A percentile compares a stretch with the other conserved stretches of the same genome.
These are phyloP conservation scores for Rhynchospora breviuscula DNA, from an alignment of 176 grass and related monocot species.

Conservation along the genomic window DNA sequence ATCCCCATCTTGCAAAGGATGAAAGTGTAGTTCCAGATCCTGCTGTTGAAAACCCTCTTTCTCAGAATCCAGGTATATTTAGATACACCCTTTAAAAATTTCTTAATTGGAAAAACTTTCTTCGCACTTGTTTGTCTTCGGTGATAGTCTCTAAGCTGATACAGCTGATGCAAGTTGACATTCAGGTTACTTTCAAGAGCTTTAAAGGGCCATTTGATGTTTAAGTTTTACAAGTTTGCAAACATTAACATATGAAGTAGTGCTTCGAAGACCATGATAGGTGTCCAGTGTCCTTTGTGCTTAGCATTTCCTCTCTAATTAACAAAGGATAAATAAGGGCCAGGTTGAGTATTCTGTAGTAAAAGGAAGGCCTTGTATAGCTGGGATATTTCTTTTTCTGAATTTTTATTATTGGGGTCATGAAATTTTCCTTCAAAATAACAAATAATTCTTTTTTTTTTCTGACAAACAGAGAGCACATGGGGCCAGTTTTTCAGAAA, in stretches of 20 bases:
- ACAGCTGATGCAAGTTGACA: neutral
- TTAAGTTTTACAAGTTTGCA: neutral
- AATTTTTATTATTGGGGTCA: neutral
- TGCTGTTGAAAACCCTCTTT: conserved; percentile 74
- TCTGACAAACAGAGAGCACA: conserved; percentile 63
- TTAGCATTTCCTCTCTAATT: neutral
- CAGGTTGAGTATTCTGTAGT: neutral
- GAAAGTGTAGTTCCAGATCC: conserved; percentile 46
- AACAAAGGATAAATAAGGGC: neutral
- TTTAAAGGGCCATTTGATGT: neutral
- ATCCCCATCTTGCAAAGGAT: conserved; percentile 89
- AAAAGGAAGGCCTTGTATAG: neutral
- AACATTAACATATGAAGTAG: neutral
- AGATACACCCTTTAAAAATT: neutral
- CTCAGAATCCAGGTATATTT: conserved; percentile 73
- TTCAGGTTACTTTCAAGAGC: neutral
- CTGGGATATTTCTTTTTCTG: neutral
- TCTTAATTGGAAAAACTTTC: too few relatives aligned
- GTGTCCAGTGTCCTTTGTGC: neutral
- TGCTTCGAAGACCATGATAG: neutral
- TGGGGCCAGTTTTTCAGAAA: conserved; percentile 95
- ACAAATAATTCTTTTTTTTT: neutral
- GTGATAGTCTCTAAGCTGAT: neutral
- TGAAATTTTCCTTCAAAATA: neutral
- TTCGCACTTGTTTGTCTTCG: neutral